Base-by-base conservation (phyloP, 805 yeast genomes). In the Danielia reshetovae region DNA sequence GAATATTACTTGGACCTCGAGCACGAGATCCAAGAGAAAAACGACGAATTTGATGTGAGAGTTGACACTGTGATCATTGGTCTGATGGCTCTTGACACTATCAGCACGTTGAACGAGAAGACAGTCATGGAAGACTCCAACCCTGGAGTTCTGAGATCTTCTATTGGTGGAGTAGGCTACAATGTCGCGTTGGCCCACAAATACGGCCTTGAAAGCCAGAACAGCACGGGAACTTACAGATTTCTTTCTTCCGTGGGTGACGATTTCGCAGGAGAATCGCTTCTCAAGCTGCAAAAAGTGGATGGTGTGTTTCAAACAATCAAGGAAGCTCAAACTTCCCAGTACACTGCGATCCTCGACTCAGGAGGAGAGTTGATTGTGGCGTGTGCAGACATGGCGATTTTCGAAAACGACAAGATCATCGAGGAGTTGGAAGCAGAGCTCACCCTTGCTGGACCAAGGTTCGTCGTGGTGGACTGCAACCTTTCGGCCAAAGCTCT, bases 331-430 rank as follows among this genome's bases (percentile, higher is more conserved):
- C 36, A 43, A 12, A 81, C 94, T 0, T 86, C 93, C 0, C 85
- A 83, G 48, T 88, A 88, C 49, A 70, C 76, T 5, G 81, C 94
- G 0, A 69, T 78, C 38, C 89, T 86, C 48, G 75, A 74, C 36
- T 43, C 48, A 0, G 51, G 59, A 5, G 96, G 96, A 1, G 79
- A 72, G 3, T 63, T 88, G 30, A 53, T 83, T 3, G 64, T 85
- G 12, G 95, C 95, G 0, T 76, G 86, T 50, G 90, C 95, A 4
- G 95, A 85, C 51, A 87, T 88, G 95, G 65, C 66, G n/a, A 74
- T 81, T 7, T 62, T 80, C 15, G 84, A 83, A 43, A 38, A 43
- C 12, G 25, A 7, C 9, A 10, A 30, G 21, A 17, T 30, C 4
- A n/a, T 8, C 14, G 9, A 18, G 18, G 9, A 19, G 7, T 16